phyloP scores from a whole-genome alignment of 495 filamentous ascomycete species.

The Pseudomonodictys pantanalensis region DNA sequence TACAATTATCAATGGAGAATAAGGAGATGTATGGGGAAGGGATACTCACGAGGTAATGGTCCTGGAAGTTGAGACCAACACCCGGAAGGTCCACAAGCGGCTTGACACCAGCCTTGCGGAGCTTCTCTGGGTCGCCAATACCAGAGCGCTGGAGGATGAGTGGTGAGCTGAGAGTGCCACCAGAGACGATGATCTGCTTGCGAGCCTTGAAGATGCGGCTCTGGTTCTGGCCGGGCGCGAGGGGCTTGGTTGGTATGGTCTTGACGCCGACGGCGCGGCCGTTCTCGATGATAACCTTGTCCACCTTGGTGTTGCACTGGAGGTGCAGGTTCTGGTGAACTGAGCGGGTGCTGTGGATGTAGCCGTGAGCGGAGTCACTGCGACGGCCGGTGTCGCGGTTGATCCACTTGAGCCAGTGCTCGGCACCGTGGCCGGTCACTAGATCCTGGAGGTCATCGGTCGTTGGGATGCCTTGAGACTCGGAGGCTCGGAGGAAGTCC shows the following conservation, averaged over 20 bases:
- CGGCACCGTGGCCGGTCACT: constrained; percentile 42
- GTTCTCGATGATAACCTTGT: constrained; percentile 73
- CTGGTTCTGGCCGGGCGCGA: constrained; percentile 42
- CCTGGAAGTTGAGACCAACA: constrained; percentile 80
- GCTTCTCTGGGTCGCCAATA: constrained; percentile 69
- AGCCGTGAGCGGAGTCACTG: constrained; percentile 65
- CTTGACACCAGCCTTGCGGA: constrained; percentile 64
- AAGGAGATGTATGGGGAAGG: background rate
- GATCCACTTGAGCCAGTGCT: constrained; percentile 47
- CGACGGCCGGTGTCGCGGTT: constrained; percentile 60
- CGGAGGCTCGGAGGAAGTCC: constrained; percentile 76
- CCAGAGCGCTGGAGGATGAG: constrained; percentile 74
- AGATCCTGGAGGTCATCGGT: constrained; percentile 45
- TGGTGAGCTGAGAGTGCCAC: constrained; percentile 75
- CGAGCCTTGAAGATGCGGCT: constrained; percentile 55
- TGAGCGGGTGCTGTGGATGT: constrained; percentile 43
- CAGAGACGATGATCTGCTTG: constrained; percentile 76
- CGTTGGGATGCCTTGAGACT: constrained; percentile 70
- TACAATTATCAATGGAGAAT: background rate
- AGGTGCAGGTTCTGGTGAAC: constrained; percentile 67
- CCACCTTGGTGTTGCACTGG: constrained; percentile 67
- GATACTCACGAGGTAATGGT: constrained; percentile 63
- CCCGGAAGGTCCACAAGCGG: constrained; percentile 76
- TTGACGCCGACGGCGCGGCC: constrained; percentile 38
- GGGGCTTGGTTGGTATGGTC: constrained; percentile 44